Conservation (phyloP, 1,139 yeast species). For the Casaregolazyma suthepensis region DNA sequence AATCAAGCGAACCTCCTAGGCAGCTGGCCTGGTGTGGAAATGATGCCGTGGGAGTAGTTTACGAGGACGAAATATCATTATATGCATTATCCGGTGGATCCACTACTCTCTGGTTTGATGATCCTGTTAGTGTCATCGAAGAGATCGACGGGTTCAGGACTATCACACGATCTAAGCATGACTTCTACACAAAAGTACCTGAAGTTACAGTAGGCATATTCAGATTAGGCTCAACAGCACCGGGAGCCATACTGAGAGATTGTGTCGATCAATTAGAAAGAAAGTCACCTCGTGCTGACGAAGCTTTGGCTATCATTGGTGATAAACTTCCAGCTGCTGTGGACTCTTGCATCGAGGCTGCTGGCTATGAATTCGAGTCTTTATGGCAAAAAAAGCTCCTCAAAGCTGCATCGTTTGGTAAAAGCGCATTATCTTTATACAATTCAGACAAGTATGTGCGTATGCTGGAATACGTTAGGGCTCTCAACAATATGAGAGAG, state of each 20-base stretch:
- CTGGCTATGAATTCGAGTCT: constrained; percentile 70
- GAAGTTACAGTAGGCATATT: constrained; percentile 55
- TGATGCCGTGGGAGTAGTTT: constrained; percentile 62
- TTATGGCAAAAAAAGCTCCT: constrained; percentile 74
- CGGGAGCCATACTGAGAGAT: constrained; percentile 77
- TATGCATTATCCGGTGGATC: constrained; percentile 69
- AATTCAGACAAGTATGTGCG: constrained; percentile 58
- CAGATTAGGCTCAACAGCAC: constrained; percentile 75
- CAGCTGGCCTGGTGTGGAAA: constrained; percentile 79
- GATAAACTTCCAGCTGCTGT: constrained; percentile 56
- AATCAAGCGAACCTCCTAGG: constrained; percentile 24
- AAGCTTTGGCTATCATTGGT: constrained; percentile 55
- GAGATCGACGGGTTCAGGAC: constrained; percentile 71
- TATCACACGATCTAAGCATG: constrained; percentile 52
- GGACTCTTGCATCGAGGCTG: constrained; percentile 64
- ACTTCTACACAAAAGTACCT: constrained; percentile 62
- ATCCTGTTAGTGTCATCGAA: constrained; percentile 37
- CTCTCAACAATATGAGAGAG: constrained; percentile 62
- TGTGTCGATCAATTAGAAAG: constrained; percentile 66
- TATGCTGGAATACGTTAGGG: constrained; percentile 54
- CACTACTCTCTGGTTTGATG: constrained; percentile 40
- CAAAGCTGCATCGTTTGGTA: constrained; percentile 83
- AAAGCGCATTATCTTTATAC: constrained; percentile 52
- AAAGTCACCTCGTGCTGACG: constrained; percentile 80
- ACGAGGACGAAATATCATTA: constrained; percentile 59